These are phyloP conservation scores for Diaporthe nobilis DNA, from an alignment of 2,329 filamentous ascomycete genomes.

Conservation along the genomic window DNA sequence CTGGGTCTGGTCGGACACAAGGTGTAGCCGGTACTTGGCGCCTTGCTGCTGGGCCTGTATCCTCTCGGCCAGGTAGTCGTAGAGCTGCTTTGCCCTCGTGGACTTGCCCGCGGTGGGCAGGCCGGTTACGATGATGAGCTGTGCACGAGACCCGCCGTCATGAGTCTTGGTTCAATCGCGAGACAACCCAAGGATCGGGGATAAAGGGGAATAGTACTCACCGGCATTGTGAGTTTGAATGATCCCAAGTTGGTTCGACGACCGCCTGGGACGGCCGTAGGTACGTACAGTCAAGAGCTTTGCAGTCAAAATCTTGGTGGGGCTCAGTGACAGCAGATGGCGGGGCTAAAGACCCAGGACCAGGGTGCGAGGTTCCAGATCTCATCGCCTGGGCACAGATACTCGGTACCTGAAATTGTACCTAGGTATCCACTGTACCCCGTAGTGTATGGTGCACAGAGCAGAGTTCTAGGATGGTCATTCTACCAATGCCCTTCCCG, in stretches of 20 bases:
- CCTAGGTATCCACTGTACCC: not conserved
- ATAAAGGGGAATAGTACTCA: slow-evolving; percentile 25
- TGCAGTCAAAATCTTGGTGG: slow-evolving; percentile 33
- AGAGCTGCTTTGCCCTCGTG: slow-evolving; percentile 75
- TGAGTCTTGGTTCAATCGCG: slow-evolving; percentile 18
- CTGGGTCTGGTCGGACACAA: slow-evolving; percentile 81
- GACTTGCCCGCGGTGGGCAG: slow-evolving; percentile 79
- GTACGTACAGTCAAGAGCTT: slow-evolving; percentile 18
- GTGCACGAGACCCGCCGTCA: not conserved
- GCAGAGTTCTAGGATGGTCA: not conserved
- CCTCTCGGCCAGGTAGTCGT: slow-evolving; percentile 73
- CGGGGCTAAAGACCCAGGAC: not conserved
- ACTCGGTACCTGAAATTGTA: slow-evolving; percentile 2
- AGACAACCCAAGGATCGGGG: not conserved
- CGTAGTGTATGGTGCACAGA: not conserved
- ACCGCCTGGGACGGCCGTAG: not conserved
- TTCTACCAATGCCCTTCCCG: not conserved
- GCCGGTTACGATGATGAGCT: slow-evolving; percentile 78
- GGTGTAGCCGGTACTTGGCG: slow-evolving; percentile 75
- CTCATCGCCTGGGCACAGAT: slow-evolving; percentile 15
- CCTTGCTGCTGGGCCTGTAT: slow-evolving; percentile 57
- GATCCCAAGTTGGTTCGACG: slow-evolving; percentile 4
- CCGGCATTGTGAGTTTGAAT: slow-evolving; percentile 41
- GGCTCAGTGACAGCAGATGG: slow-evolving; percentile 17
- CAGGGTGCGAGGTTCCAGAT: slow-evolving; percentile 13